These are phyloP conservation scores for Rhizopus sp. DNA, from an alignment of 371 early-diverging fungal genomes.

Conservation along the genomic window DNA sequence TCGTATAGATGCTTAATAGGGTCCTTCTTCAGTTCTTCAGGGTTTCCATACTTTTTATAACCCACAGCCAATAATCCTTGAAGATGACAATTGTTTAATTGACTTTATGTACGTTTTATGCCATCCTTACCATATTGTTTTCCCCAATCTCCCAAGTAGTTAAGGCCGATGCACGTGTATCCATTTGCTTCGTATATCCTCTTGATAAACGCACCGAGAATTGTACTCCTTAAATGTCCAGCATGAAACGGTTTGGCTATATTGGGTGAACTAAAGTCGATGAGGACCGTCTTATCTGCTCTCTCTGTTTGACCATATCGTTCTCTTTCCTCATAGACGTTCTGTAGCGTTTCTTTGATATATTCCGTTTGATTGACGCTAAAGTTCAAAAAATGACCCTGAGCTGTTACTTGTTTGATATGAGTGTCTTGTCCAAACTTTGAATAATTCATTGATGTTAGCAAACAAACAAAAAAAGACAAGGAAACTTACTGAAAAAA, in stretches of 20 bases:
- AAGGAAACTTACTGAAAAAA: neutral
- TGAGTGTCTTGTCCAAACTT: slow-evolving; percentile 30
- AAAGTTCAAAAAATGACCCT: slow-evolving; percentile 79
- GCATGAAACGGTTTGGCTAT: slow-evolving; percentile 99
- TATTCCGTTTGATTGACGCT: slow-evolving; percentile 56
- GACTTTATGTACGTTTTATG: neutral
- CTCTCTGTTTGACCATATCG: slow-evolving; percentile 30
- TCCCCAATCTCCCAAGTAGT: slow-evolving; percentile 99
- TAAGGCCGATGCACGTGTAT: slow-evolving; percentile 86
- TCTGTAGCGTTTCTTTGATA: slow-evolving; percentile 49
- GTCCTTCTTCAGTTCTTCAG: slow-evolving; percentile 76
- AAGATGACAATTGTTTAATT: neutral
- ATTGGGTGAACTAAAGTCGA: slow-evolving; percentile 98
- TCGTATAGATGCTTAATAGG: slow-evolving; percentile 95
- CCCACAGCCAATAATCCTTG: slow-evolving; percentile 92
- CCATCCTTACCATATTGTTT: slow-evolving; percentile 89
- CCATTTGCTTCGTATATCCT: slow-evolving; percentile 88
- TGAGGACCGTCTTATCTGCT: slow-evolving; percentile 59
- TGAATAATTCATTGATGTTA: neutral
- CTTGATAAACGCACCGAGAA: slow-evolving; percentile 95
- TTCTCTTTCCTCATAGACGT: slow-evolving; percentile 41
- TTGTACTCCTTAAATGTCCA: slow-evolving; percentile 98
- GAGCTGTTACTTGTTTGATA: slow-evolving; percentile 54
- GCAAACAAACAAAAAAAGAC: neutral
- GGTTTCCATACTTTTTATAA: slow-evolving; percentile 81